Conservation (phyloP, 257 asterid species). For the Capsicum baccatum region DNA sequence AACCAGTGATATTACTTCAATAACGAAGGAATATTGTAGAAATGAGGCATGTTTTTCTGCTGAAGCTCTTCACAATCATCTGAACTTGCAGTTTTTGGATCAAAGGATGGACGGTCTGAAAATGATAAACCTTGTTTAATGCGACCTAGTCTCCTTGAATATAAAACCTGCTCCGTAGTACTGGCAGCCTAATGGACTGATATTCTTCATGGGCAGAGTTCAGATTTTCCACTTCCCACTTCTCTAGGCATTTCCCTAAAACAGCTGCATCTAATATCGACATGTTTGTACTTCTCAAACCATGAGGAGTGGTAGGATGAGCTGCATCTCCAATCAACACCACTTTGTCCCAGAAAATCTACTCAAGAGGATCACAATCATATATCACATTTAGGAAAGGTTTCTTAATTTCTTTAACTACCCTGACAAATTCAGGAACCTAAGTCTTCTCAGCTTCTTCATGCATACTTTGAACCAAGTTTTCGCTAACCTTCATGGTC, state of each 20-base stretch:
- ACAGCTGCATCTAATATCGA: constrained; percentile 82
- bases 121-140: constrained; percentile 65
- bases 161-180: constrained; percentile 61
- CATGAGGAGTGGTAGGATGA: constrained; percentile 92
- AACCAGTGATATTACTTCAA: constrained; percentile 32
- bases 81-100: constrained; percentile 48
- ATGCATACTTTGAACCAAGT: constrained; percentile 59
- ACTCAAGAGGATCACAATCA: constrained; percentile 67
- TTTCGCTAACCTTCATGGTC: constrained; percentile 63
- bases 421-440: constrained; percentile 63
- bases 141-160: constrained; percentile 69
- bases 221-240: constrained; percentile 59
- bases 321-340: constrained; percentile 91
- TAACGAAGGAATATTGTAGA: constrained; percentile 53
- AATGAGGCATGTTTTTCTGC: constrained; percentile 67
- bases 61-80: constrained; percentile 60
- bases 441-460: constrained; percentile 67
- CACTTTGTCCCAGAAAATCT: constrained; percentile 69
- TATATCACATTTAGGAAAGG: constrained; percentile 79
- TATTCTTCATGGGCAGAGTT: constrained; percentile 64
- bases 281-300: constrained; percentile 96
- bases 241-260: constrained; percentile 72
- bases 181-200: constrained; percentile 63
- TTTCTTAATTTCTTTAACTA: constrained; percentile 61
- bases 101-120: constrained; percentile 50